These are phyloP conservation scores for Euphorbia pulcherrima DNA, from an alignment of 345 rosid species.

Conservation along the genomic window DNA sequence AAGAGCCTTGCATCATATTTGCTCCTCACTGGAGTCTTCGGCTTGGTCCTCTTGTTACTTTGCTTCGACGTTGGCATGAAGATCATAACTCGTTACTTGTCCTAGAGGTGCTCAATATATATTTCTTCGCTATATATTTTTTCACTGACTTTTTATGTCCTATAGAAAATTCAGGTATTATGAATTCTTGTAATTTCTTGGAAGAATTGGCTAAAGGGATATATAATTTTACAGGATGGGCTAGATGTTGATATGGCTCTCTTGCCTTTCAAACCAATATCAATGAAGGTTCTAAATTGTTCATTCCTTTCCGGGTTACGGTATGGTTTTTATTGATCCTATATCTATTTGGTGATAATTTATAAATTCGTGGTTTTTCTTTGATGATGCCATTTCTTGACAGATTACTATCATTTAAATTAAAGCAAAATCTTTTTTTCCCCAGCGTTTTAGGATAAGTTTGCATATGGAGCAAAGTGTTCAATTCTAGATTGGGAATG, in stretches of 20 bases:
- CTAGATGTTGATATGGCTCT: constrained; percentile 55
- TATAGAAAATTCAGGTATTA: not conserved
- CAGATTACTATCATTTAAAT: not conserved
- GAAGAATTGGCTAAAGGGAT: constrained; percentile 11
- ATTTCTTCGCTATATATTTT: not conserved
- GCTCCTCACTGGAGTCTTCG: constrained; percentile 75
- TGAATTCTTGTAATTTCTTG: constrained; percentile 10
- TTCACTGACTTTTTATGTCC: not conserved
- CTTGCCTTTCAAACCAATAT: constrained; percentile 65
- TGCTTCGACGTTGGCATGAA: constrained; percentile 67
- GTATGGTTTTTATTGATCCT: constrained; percentile 28
- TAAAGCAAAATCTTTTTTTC: not conserved
- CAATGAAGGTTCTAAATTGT: constrained; percentile 77
- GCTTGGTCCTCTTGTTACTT: constrained; percentile 75
- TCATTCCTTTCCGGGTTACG: constrained; percentile 75
- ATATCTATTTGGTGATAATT: not conserved
- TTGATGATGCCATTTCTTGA: not conserved
- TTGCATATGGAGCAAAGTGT: not conserved
- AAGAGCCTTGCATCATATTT: constrained; percentile 77
- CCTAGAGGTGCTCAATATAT: constrained; percentile 51
- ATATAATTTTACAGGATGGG: constrained; percentile 50
- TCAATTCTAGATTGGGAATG: not conserved
- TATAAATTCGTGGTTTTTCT: constrained; percentile 2
- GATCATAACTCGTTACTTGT: constrained; percentile 72
- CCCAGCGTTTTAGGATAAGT: not conserved